Evolutionary conservation across 805 yeast species (phyloP).

Genomic region (Yarrowia hollandica): DNA sequence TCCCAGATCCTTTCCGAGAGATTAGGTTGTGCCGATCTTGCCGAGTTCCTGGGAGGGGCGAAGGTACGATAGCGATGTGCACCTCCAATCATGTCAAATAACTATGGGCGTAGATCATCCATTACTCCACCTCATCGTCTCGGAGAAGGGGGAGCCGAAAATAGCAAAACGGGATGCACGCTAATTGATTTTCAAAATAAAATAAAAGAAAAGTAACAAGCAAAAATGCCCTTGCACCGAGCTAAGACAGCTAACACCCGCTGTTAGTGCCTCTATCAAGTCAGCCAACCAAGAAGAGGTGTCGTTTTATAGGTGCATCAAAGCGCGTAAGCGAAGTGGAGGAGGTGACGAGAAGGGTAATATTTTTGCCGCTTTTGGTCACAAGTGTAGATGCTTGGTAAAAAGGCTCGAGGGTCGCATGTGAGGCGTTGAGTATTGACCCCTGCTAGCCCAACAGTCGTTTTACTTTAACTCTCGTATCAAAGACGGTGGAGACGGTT

Average conservation of each 20-base stretch:
- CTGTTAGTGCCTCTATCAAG: too few species aligned
- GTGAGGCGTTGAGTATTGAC: slow-evolving; percentile 13
- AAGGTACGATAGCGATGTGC: too few species aligned
- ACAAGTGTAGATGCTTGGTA: too few species aligned
- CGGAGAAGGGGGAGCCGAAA: too few species aligned
- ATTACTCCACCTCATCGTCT: too few species aligned
- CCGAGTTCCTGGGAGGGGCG: too few species aligned
- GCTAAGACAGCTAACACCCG: too few species aligned
- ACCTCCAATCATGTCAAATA: too few species aligned
- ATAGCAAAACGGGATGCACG: too few species aligned
- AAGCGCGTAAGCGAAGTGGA: slow-evolving; percentile 12
- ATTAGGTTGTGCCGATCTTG: slow-evolving; percentile 3
- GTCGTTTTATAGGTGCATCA: neutral
- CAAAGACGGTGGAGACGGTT: slow-evolving; percentile 2
- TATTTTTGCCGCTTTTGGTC: neutral
- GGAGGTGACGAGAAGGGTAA: neutral
- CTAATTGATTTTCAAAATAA: too few species aligned
- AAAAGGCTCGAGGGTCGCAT: neutral
- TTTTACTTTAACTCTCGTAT: slow-evolving; percentile 5
- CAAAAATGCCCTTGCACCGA: neutral
- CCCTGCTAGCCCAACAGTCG: slow-evolving; percentile 12
- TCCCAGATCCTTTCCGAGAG: slow-evolving; percentile 19
- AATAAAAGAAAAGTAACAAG: neutral
- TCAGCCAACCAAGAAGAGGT: too few species aligned
- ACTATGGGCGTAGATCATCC: too few species aligned